Evolutionary conservation across 257 asterid genomes (phyloP).

Genomic region (Mentha longifolia): DNA sequence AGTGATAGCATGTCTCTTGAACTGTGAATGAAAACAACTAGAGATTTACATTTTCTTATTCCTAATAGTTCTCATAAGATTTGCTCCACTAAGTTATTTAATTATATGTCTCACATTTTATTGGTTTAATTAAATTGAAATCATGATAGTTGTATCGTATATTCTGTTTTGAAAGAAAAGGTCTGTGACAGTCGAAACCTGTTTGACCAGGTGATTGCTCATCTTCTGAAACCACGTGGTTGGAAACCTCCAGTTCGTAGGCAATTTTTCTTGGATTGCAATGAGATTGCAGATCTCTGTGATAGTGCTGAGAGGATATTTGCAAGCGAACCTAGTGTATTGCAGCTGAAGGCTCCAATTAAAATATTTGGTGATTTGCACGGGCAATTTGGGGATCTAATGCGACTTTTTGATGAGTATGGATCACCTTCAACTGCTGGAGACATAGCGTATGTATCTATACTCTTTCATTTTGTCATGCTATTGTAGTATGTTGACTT

Average conservation of each 20-base stretch:
- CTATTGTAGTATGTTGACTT: conserved; percentile 8
- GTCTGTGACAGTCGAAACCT: conserved; percentile 23
- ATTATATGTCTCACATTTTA: conserved; percentile 6
- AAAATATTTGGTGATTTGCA: conserved; percentile 99
- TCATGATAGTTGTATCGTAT: background rate
- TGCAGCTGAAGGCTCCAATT: conserved; percentile 94
- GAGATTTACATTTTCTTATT: conserved; percentile 16
- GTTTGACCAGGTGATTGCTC: conserved; percentile 75
- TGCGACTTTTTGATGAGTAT: conserved; percentile 99
- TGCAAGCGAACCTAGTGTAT: conserved; percentile 89
- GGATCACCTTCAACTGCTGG: conserved; percentile 99
- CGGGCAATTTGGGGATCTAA: conserved; percentile 98
- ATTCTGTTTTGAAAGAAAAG: conserved; percentile 22
- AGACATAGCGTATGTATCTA: conserved; percentile 82
- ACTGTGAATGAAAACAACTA: conserved; percentile 18
- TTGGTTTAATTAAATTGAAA: conserved; percentile 14
- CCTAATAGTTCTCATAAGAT: conserved; percentile 12
- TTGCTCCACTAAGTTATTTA: conserved; percentile 17
- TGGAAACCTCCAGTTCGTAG: conserved; percentile 99
- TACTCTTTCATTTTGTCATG: conserved; percentile 13
- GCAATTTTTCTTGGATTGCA: conserved; percentile 97
- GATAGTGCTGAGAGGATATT: conserved; percentile 95
- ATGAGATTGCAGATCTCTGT: conserved; percentile 98
- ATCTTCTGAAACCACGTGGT: conserved; percentile 97
- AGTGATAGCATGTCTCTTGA: conserved; percentile 11